Percentiles rank a stretch among this genome's conserved stretches.
phyloP scores from a whole-genome alignment of 1,139 yeast genomes.

The Yarrowia galli region DNA sequence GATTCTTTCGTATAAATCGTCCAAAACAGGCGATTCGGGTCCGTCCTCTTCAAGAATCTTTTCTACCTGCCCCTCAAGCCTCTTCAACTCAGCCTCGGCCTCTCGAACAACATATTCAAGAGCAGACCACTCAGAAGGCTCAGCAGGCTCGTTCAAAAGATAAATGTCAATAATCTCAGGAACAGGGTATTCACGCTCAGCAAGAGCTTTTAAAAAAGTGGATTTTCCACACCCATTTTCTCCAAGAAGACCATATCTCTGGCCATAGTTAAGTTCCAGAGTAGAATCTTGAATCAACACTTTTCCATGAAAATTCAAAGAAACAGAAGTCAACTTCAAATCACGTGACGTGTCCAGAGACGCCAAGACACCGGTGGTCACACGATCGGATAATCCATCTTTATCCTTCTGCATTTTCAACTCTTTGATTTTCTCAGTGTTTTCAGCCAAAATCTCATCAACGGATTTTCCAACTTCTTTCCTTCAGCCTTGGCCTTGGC shows the following conservation, averaged over 20 bases:
- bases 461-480: constrained; percentile 65
- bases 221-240: constrained; percentile 99
- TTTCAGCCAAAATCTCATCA: constrained; percentile 58
- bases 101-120: constrained; percentile 96
- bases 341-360: constrained; percentile 92
- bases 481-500: constrained; percentile 74
- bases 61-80: constrained; percentile 91
- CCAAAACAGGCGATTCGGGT: constrained; percentile 87
- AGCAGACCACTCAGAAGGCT: constrained; percentile 88
- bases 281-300: constrained; percentile 91
- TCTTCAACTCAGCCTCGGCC: constrained; percentile 90
- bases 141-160: constrained; percentile 96
- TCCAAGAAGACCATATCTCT: constrained; percentile 89
- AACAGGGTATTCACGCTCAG: constrained; percentile 95
- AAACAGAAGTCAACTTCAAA: constrained; percentile 86
- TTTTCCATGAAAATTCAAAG: constrained; percentile 96
- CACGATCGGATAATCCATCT: constrained; percentile 95
- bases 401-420: constrained; percentile 92
- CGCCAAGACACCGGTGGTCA: constrained; percentile 94
- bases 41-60: constrained; percentile 89
- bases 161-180: constrained; percentile 92
- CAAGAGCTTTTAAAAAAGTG: constrained; percentile 87
- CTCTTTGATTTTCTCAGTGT: constrained; percentile 80
- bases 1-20: constrained; percentile 90
- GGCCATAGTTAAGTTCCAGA: constrained; percentile 93